phyloP scores from a whole-genome alignment of 2,329 filamentous ascomycete genomes.

The Sarocladium brachiariae region DNA sequence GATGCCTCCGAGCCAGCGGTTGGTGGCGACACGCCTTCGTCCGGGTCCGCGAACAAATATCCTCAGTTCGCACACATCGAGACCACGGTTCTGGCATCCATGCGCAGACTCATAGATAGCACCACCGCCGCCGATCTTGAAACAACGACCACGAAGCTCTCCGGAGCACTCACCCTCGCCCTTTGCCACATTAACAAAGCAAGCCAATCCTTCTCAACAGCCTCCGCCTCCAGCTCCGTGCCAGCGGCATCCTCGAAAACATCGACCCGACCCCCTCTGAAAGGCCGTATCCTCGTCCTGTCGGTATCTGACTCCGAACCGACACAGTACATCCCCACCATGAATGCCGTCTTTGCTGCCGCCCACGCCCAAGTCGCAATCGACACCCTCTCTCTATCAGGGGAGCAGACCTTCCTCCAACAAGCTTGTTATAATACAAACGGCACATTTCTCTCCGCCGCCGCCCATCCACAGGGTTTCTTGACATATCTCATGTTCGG shows the following conservation, averaged over 20 bases:
- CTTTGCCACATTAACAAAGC: constrained; percentile 87
- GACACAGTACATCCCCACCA: constrained; percentile 92
- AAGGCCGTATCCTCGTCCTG: constrained; percentile 72
- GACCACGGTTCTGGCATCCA: constrained; percentile 65
- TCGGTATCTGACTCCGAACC: constrained; percentile 82
- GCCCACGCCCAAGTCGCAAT: constrained; percentile 83
- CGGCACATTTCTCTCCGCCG: constrained; percentile 45
- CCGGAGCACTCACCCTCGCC: constrained; percentile 83
- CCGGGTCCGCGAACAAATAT: constrained; percentile 73
- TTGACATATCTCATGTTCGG: constrained; percentile 93
- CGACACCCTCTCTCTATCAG: constrained; percentile 81
- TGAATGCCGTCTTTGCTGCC: constrained; percentile 97
- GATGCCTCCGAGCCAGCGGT: constrained; percentile 27
- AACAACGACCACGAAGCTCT: constrained; percentile 79
- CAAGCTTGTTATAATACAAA: constrained; percentile 67
- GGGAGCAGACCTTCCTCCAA: constrained; percentile 85
- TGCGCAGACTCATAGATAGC: constrained; percentile 63
- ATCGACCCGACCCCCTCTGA: constrained; percentile 23
- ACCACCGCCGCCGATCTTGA: constrained; percentile 60
- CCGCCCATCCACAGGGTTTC: constrained; percentile 59
- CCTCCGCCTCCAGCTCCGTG: constrained; percentile 37
- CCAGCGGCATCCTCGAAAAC: constrained; percentile 26
- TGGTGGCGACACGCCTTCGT: constrained; percentile 41
- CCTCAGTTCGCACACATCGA: constrained; percentile 87
- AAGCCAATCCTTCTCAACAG: constrained; percentile 51